Conservation (phyloP, 768 basidiomycete species). For the Russula foetens region DNA sequence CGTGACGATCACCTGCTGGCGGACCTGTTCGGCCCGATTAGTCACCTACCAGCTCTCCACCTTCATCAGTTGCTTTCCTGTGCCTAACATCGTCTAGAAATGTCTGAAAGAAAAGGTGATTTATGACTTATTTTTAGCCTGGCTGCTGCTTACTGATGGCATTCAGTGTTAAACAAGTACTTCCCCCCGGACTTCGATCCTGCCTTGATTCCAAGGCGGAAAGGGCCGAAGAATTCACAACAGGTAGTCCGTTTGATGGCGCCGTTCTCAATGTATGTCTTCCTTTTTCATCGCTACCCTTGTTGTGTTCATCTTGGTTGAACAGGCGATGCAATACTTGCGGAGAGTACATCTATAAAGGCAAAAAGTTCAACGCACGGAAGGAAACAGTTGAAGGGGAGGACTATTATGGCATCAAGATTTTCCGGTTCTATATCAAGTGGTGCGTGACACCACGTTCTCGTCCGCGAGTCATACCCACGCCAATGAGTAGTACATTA, state of each 20-base stretch:
- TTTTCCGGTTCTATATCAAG: conserved; percentile 89
- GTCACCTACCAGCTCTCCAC: too few relatives aligned
- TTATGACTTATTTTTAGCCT: neutral
- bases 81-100: conserved; percentile 29
- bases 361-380: conserved; percentile 98
- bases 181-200: conserved; percentile 99
- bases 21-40: too few relatives aligned
- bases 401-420: conserved; percentile 98
- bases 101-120: conserved; percentile 81
- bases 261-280: conserved; percentile 88
- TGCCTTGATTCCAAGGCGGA: conserved; percentile 86
- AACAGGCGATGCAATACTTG: conserved; percentile 87
- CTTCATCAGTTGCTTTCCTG: neutral
- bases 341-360: conserved; percentile 98
- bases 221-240: conserved; percentile 88
- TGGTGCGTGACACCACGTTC: conserved; percentile 45
- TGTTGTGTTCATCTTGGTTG: conserved; percentile 5
- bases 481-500: conserved; percentile 50
- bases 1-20: too few relatives aligned
- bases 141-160: conserved; percentile 5
- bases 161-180: conserved; percentile 86
- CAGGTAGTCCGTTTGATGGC: conserved; percentile 99
- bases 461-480: conserved; percentile 19
- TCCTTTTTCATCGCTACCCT: neutral
- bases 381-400: conserved; percentile 98